Conservation (phyloP, 768 basidiomycete species). For the Hygrocybe punicea region DNA sequence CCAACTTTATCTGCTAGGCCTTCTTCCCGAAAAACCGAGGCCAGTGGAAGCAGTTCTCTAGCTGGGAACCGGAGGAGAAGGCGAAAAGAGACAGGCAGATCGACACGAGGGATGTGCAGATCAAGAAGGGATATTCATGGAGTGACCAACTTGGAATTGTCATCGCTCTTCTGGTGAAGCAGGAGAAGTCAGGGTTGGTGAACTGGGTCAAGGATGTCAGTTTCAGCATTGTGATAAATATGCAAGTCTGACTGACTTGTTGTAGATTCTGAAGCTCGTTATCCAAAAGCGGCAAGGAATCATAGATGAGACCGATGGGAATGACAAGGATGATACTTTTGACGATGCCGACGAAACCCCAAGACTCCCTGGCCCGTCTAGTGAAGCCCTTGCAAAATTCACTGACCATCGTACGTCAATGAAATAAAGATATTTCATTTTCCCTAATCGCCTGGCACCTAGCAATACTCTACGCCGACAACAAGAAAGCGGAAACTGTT, state of each 20-base stretch:
- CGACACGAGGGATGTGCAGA: constrained; percentile 55
- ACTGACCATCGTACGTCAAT: constrained; percentile 67
- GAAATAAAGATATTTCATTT: not conserved
- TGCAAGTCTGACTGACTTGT: not conserved
- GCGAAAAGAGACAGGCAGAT: constrained; percentile 24
- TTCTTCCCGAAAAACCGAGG: constrained; percentile 89
- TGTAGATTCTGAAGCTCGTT: constrained; percentile 59
- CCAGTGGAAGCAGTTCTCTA: constrained; percentile 82
- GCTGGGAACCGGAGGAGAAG: constrained; percentile 61
- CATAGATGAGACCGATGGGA: constrained; percentile 57
- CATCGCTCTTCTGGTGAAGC: constrained; percentile 68
- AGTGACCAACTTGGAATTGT: constrained; percentile 88
- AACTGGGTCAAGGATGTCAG: constrained; percentile 81
- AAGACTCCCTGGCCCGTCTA: constrained; percentile 51
- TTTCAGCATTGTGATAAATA: constrained; percentile 9
- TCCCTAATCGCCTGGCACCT: constrained; percentile 4
- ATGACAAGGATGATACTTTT: constrained; percentile 32
- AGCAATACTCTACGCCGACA: constrained; percentile 75
- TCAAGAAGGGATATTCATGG: constrained; percentile 86
- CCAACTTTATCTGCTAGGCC: constrained; percentile 45
- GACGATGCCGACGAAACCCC: constrained; percentile 30
- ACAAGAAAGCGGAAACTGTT: constrained; percentile 73
- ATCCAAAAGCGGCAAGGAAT: constrained; percentile 57
- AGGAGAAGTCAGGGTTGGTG: constrained; percentile 59
- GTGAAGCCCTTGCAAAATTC: constrained; percentile 65